Conservation (phyloP, 1,139 yeast genomes). For the Hanseniaspora gamundiae region DNA sequence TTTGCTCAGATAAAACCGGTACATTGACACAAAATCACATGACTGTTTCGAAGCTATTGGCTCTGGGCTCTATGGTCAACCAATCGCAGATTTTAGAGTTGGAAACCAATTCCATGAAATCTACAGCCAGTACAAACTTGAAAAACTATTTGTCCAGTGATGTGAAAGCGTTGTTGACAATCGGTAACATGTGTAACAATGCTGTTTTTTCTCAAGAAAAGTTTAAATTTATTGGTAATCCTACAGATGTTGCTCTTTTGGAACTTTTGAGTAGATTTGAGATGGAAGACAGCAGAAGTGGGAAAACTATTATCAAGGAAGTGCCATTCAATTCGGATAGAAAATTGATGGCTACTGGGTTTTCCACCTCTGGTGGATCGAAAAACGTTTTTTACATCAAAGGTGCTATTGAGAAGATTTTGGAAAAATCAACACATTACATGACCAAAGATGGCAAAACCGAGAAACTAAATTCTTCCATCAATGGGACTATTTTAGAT, state of each 20-base stretch:
- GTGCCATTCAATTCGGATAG: slow-evolving; percentile 75
- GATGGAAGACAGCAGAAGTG: slow-evolving; percentile 54
- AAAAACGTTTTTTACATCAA: slow-evolving; percentile 53
- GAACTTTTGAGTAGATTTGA: slow-evolving; percentile 65
- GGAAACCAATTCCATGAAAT: slow-evolving; percentile 27
- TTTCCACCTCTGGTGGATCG: slow-evolving; percentile 39
- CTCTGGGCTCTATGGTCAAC: slow-evolving; percentile 49
- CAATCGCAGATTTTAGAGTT: slow-evolving; percentile 34
- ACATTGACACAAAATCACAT: slow-evolving; percentile 89
- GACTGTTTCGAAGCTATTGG: slow-evolving; percentile 83
- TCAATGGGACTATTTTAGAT: slow-evolving; percentile 33
- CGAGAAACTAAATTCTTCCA: slow-evolving; percentile 39
- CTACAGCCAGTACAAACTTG: slow-evolving; percentile 16
- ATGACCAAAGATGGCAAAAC: slow-evolving; percentile 44
- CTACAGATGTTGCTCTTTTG: slow-evolving; percentile 83
- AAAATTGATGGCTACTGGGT: slow-evolving; percentile 71
- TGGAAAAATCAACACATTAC: slow-evolving; percentile 49
- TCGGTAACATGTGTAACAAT: slow-evolving; percentile 76
- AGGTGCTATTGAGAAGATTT: slow-evolving; percentile 79
- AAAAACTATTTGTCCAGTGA: slow-evolving; percentile 40
- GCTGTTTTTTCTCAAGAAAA: slow-evolving; percentile 57
- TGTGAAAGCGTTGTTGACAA: slow-evolving; percentile 42
- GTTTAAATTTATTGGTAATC: slow-evolving; percentile 74
- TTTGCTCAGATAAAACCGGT: slow-evolving; percentile 92
- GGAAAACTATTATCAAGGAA: slow-evolving; percentile 44